A percentile compares a stretch with the other conserved stretches of the same genome.
phyloP scores from a whole-genome alignment of 495 filamentous ascomycete genomes.

The Neurospora intermedia region DNA sequence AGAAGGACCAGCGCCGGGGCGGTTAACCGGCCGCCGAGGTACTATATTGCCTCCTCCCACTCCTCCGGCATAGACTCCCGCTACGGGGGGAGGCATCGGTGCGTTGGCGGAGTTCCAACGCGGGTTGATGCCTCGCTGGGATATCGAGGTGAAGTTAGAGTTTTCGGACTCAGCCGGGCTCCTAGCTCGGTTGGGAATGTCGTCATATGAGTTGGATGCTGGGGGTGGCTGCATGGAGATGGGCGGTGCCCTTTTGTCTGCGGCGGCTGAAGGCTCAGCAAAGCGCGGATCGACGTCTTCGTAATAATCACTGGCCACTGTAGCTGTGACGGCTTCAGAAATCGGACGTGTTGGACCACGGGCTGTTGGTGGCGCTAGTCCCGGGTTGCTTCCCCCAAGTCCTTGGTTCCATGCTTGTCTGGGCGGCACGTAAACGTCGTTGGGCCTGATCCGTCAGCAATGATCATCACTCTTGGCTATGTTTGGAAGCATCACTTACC shows the following conservation, averaged over 20 bases:
- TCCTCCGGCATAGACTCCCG: slow-evolving; percentile 5
- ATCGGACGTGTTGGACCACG: slow-evolving; percentile 20
- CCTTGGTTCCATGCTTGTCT: slow-evolving; percentile 47
- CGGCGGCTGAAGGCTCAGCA: slow-evolving; percentile 29
- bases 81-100: slow-evolving; percentile 28
- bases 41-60: slow-evolving; percentile 3
- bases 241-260: slow-evolving; percentile 16
- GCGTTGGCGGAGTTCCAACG: slow-evolving; percentile 50
- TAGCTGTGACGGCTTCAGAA: slow-evolving; percentile 13
- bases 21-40: slow-evolving; percentile 31
- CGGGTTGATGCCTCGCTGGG: slow-evolving; percentile 77
- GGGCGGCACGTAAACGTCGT: slow-evolving; percentile 53
- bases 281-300: slow-evolving; percentile 94
- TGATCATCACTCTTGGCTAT: not conserved
- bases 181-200: slow-evolving; percentile 53
- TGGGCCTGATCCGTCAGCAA: not conserved
- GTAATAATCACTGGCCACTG: slow-evolving; percentile 55
- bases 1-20: slow-evolving; percentile 18
- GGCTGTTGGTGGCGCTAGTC: slow-evolving; percentile 21
- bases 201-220: slow-evolving; percentile 35
- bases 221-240: slow-evolving; percentile 15
- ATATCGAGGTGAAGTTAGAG: slow-evolving; percentile 76
- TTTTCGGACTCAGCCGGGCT: slow-evolving; percentile 67
- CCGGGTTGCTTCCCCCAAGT: slow-evolving; percentile 32
- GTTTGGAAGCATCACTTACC: slow-evolving; percentile 44